Evolutionary conservation across 2,329 filamentous ascomycete species (phyloP).

Genomic region (Fusarium scirpi): DNA sequence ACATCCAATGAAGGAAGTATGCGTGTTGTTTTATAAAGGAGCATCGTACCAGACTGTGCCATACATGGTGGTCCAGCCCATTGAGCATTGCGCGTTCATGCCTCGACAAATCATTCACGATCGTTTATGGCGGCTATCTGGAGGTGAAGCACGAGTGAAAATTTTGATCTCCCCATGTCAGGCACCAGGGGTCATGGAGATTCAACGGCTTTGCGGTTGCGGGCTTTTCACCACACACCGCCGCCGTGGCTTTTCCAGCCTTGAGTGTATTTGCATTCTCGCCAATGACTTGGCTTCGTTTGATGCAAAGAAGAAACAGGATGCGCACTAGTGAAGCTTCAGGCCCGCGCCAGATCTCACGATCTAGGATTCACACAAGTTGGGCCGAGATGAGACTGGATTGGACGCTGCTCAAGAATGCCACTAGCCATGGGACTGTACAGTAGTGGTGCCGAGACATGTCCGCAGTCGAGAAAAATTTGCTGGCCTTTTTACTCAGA

Average conservation of each 20-base stretch:
- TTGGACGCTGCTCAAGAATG: conserved; percentile 18
- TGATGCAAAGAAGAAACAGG: conserved; percentile 33
- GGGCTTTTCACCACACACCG: conserved; percentile 33
- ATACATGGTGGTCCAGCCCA: conserved; percentile 9
- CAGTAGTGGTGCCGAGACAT: conserved; percentile 39
- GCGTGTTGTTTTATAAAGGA: conserved; percentile 6
- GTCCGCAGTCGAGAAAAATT: conserved; percentile 20
- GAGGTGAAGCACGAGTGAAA: conserved; percentile 12
- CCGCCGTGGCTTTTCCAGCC: conserved; percentile 30
- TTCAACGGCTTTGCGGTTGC: conserved; percentile 35
- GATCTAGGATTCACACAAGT: conserved; percentile 41
- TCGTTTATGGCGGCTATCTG: conserved; percentile 26
- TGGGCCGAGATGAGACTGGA: conserved; percentile 35
- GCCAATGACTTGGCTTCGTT: conserved; percentile 28
- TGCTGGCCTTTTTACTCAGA: conserved; percentile 19
- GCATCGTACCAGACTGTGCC: conserved; percentile 4
- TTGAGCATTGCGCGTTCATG: conserved; percentile 22
- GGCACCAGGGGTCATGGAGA: conserved; percentile 25
- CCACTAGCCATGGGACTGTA: conserved; percentile 29
- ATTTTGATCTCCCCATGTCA: conserved; percentile 7
- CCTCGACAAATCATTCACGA: conserved; percentile 14
- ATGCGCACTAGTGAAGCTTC: conserved; percentile 37
- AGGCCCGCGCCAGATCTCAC: conserved; percentile 37
- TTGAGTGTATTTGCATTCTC: conserved; percentile 15
- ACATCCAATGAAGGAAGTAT: conserved; percentile 22